These are phyloP conservation scores for Sclerotinia spermophila DNA, from an alignment of 2,329 filamentous ascomycete species.

Conservation along the genomic window DNA sequence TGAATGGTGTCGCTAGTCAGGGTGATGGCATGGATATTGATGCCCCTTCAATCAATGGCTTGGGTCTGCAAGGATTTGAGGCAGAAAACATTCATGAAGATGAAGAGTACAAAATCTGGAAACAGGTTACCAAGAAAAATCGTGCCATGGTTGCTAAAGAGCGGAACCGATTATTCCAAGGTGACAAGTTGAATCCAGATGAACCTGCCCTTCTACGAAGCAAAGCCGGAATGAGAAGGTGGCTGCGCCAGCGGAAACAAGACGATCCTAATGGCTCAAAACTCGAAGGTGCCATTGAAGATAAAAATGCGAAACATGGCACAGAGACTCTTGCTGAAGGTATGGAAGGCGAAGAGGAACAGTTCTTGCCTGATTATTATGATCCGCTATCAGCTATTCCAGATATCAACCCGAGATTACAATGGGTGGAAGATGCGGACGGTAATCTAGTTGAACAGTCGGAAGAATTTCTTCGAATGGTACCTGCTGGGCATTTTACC, in stretches of 20 bases:
- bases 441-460: slow-evolving; percentile 84
- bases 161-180: slow-evolving; percentile 79
- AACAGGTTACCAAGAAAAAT: slow-evolving; percentile 97
- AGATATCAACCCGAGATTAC: slow-evolving; percentile 71
- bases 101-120: slow-evolving; percentile 97
- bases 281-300: slow-evolving; percentile 44
- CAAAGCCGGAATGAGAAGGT: slow-evolving; percentile 86
- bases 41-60: slow-evolving; percentile 64
- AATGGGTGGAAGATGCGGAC: slow-evolving; percentile 86
- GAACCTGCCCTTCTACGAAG: slow-evolving; percentile 82
- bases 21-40: slow-evolving; percentile 86
- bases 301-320: slow-evolving; percentile 47
- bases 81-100: slow-evolving; percentile 79
- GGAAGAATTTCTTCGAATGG: slow-evolving; percentile 76
- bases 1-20: slow-evolving; percentile 71
- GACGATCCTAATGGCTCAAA: slow-evolving; percentile 49
- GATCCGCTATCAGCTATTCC: slow-evolving; percentile 82
- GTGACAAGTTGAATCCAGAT: slow-evolving; percentile 78
- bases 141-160: slow-evolving; percentile 83
- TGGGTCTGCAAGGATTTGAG: slow-evolving; percentile 61
- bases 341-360: slow-evolving; percentile 80
- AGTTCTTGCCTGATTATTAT: slow-evolving; percentile 90
- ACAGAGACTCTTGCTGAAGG: slow-evolving; percentile 85
- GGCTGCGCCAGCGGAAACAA: slow-evolving; percentile 73
- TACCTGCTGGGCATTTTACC: slow-evolving; percentile 71